Evolutionary conservation across 1,139 yeast species (phyloP), one percentile per base, ranked within the genome.

Genomic region (Starmera stellimalicola): DNA sequence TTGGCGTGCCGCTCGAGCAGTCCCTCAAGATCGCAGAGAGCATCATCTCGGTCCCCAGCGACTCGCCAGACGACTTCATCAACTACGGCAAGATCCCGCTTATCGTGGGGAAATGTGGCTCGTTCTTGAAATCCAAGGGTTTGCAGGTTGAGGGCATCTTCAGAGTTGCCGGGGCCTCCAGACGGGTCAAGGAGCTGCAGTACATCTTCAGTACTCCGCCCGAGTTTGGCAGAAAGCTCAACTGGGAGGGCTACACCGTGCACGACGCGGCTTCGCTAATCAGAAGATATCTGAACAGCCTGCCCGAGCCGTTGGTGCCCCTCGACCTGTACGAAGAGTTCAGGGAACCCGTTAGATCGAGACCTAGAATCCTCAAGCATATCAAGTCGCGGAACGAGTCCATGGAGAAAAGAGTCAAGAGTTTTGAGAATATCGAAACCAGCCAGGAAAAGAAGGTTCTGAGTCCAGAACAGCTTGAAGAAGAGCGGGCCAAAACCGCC

Each of bases 101-200:
- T 16, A 84, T 91, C n/a, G 94, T 91, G 20, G 98, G 97, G 17
- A 83, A 87, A 48, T 88, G 98, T 60, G 96, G 97, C 2, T 78
- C 83, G 1, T 88, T 61, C 52, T 60, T 91, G 41, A 91, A 91
- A 51, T 73, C 74, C 33, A 77, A 84, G 44, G 94, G 83, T 7
- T 58, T 81, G 30, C 68, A 68, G 23, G 80, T 83, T 2, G 94
- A 91, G 54, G 98, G 99, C 4, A 84, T 93, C 7, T 91, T 91
- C 54, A 66, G 99, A 41, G 83, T 91, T 3, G 93, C 94, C 2
- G 99, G 99, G 7, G 80, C 94, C 11, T 79, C 88, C 17, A 81
- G 85, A 52, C 68, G 98, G 35, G 77, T 91, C 30, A 84, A 84
- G 48, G 94, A 85, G 47, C 63, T 91, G 33, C 97, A 91, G 55